Base-by-base conservation (phyloP, 78 protist species). In the Emiliania huxleyi region DNA sequence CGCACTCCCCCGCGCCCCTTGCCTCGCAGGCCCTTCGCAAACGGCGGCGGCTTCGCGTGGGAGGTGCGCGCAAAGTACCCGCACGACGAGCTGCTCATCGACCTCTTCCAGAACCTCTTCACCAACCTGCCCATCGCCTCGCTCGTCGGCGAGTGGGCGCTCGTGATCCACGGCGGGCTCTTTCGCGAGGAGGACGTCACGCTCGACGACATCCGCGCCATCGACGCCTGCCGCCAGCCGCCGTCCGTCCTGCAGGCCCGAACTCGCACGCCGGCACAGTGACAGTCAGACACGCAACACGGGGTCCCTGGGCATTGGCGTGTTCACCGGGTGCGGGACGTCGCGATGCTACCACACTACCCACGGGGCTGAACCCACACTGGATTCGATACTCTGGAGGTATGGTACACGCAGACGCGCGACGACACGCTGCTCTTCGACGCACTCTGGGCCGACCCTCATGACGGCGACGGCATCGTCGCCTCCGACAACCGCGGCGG, bases 41-140 rank as follows among this genome's bases (percentile, higher is more conserved):
- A 42, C 56, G 91, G 90, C 91, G 93, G 83, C 91, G 96, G 96
- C 46, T 94, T 94, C 75, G 85, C 69, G 22, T 85, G 2, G 23
- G 96, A 94, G 91, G 90, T 91, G 81, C 46, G 46, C 25, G 0
- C 35, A 0, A 94, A 94, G 93, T 94, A 94, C 93, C 79, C 89
- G 37, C 56, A 35, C 69, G 62, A 69, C 29, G 85, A 77, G 48
- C 48, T 1, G 43, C 1, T 81, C 22, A 69, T 56, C n/a, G 38
- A 40, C 29, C 52, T 62, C 69, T 94, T 94, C 93, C 46, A 56
- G 69, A 43, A 0, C 25, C 35, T 79, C 49, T 94, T 94, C 88
- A 55, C 37, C 55, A 35, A 0, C 29, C 71, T 94, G 71, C 95
- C 95, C 35, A 3, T 94, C 37, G 92, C 93, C 29, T 1, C 93